A percentile compares a stretch with the other conserved stretches of the same genome.
Conservation (phyloP, 2,329 filamentous ascomycete genomes). For the Capronia americana region DNA sequence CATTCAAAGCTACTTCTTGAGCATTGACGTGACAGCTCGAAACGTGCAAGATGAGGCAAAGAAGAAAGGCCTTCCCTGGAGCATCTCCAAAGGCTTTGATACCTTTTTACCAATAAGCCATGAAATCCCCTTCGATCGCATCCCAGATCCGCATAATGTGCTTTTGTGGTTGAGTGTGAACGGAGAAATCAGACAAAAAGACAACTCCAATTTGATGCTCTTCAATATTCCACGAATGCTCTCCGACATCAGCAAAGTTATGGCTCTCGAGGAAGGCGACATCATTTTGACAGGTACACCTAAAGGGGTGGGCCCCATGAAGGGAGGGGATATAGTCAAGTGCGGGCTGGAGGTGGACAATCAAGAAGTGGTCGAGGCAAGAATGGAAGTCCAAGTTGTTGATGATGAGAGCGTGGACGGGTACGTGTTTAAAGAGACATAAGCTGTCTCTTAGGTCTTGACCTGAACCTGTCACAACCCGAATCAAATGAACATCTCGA, state of each 20-base stretch:
- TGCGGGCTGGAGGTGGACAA: conserved; percentile 81
- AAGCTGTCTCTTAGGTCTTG: conserved; percentile 35
- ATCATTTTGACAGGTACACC: conserved; percentile 96
- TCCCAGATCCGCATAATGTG: conserved; percentile 85
- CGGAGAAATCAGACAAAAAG: conserved; percentile 75
- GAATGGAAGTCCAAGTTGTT: conserved; percentile 81
- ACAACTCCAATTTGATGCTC: conserved; percentile 92
- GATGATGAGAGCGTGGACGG: conserved; percentile 70
- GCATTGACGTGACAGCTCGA: conserved; percentile 96
- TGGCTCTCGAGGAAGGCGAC: conserved; percentile 91
- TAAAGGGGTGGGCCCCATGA: conserved; percentile 88
- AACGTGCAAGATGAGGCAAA: conserved; percentile 97
- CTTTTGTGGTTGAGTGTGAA: conserved; percentile 89
- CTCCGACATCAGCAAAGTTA: conserved; percentile 90
- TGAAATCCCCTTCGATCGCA: conserved; percentile 77
- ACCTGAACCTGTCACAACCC: conserved; percentile 4
- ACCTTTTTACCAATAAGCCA: conserved; percentile 90
- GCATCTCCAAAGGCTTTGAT: conserved; percentile 96
- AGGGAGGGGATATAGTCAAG: conserved; percentile 83
- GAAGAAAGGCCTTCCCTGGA: conserved; percentile 95
- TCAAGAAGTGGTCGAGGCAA: conserved; percentile 82
- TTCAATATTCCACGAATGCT: conserved; percentile 87
- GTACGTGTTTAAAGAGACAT: conserved; percentile 80
- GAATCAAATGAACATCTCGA: not conserved
- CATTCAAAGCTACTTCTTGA: conserved; percentile 83